Conservation (phyloP, 1,284 basidiomycete species). For the Fomes fomentarius region DNA sequence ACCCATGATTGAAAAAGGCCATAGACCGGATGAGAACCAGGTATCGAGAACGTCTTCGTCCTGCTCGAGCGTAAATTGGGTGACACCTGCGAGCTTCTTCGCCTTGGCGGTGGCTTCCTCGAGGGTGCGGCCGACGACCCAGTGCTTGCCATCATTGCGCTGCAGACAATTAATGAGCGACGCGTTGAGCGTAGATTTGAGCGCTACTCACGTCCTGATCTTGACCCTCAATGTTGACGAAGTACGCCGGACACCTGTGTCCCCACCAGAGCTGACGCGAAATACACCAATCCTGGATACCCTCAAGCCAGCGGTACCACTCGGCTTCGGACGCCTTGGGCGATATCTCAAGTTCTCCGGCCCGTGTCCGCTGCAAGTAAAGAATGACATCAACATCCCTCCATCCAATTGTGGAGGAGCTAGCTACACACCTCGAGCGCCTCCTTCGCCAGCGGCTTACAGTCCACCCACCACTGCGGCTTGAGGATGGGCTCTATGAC, state of each 20-base stretch:
- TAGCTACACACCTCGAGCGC: constrained; percentile 69
- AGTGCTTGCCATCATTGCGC: constrained; percentile 75
- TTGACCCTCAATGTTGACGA: constrained; percentile 85
- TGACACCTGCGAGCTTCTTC: constrained; percentile 70
- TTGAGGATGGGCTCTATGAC: constrained; percentile 96
- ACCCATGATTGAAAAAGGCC: constrained; percentile 98
- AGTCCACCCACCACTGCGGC: constrained; percentile 99
- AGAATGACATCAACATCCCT: not conserved
- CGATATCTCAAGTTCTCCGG: constrained; percentile 83
- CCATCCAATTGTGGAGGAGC: not conserved
- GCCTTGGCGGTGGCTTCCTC: constrained; percentile 87
- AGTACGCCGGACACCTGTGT: constrained; percentile 95
- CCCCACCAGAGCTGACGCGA: constrained; percentile 99
- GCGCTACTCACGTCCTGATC: constrained; percentile 65
- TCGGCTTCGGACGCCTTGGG: constrained; percentile 91
- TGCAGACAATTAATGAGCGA: constrained; percentile 33
- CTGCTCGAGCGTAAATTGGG: constrained; percentile 83
- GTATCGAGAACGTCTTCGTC: constrained; percentile 99
- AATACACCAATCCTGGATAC: constrained; percentile 99
- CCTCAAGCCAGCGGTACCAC: constrained; percentile 97
- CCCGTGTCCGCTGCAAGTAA: constrained; percentile 86
- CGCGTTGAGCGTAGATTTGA: not conserved
- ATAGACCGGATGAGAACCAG: constrained; percentile 98
- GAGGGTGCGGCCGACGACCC: constrained; percentile 88
- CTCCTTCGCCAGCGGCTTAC: constrained; percentile 90